phyloP scores from a whole-genome alignment of 352 stramenopile genomes.

The Phytopythium litorale region DNA sequence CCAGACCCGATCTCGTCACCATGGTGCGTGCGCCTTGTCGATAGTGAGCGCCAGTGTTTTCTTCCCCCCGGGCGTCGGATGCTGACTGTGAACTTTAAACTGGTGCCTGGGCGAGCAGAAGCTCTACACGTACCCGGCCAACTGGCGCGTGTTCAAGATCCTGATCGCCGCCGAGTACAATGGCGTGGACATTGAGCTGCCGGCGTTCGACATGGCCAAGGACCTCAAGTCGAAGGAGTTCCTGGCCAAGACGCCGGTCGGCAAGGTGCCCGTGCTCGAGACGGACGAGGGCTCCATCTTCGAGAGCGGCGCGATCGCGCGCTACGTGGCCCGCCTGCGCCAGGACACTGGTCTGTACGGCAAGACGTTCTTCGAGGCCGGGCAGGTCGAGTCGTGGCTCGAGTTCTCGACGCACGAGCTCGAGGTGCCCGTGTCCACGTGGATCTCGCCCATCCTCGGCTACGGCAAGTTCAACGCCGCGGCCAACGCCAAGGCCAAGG shows the following conservation, averaged over 20 bases:
- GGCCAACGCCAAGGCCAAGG: slow-evolving; percentile 81
- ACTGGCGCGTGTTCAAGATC: slow-evolving; percentile 92
- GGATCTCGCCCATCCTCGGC: slow-evolving; percentile 89
- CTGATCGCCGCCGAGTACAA: slow-evolving; percentile 95
- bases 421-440: slow-evolving; percentile 86
- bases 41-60: not conserved
- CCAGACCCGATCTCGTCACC: not conserved
- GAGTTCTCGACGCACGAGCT: slow-evolving; percentile 92
- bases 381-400: slow-evolving; percentile 91
- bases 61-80: not conserved
- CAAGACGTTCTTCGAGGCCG: slow-evolving; percentile 88
- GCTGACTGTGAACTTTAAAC: not conserved
- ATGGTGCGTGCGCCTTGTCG: not conserved
- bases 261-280: slow-evolving; percentile 86
- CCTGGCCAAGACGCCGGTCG: slow-evolving; percentile 81
- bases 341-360: slow-evolving; percentile 86
- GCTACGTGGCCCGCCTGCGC: slow-evolving; percentile 90
- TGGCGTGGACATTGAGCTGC: slow-evolving; percentile 78
- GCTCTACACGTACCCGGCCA: slow-evolving; percentile 86
- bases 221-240: slow-evolving; percentile 67
- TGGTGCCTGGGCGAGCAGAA: slow-evolving; percentile 33
- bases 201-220: slow-evolving; percentile 62
- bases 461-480: slow-evolving; percentile 75
- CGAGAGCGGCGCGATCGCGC: slow-evolving; percentile 91
- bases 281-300: slow-evolving; percentile 84